Base-by-base conservation (phyloP, 1,284 basidiomycete species). In the Trichosporon asahii region DNA sequence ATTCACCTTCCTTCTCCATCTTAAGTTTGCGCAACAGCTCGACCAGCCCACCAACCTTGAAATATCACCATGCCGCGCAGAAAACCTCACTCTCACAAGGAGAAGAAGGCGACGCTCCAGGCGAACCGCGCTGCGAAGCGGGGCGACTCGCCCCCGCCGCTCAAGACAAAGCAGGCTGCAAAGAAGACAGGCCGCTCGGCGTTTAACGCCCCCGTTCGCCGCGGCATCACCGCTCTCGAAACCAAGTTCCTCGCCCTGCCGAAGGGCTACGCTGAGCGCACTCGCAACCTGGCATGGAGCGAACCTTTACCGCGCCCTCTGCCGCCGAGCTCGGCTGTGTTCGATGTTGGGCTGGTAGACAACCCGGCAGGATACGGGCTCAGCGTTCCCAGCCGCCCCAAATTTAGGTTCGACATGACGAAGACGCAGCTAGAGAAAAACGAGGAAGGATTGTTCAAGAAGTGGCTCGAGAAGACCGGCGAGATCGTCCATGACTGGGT, bases 351-450 rank as follows among this genome's bases (percentile, higher is more conserved):
- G 76, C 75, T 73, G 76, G 70, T 76, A 12, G 65, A 68, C 35
- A 75, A 73, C 31, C 57, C 61, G 12, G 66, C 68, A 15, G 73
- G 65, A 5, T 69, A 68, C 3, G 73, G 77, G 7, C 63, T 73
- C 8, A 85, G 85, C 53, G 91, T 89, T 75, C 91, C 91, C 6
- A 87, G 84, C 70, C 81, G 93, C 71, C 94, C 94, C 2, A 93
- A 91, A 80, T 95, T 93, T 90, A 86, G 87, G 21, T 91, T 88
- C 78, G 89, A 91, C 25, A 91, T 91, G 89, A 86, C 88, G 57
- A 95, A 94, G 85, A 88, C 88, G 55, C 91, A 94, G 81, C 89
- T 95, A n/a, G 92, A 95, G 78, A 86, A 85, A 69, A 94, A 95
- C 77, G 93, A 95, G 80, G 90, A 91, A 76, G 91, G 88, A 0